Evolutionary conservation across 805 yeast species (phyloP).

Genomic region (Cyberlindnera samutprakarnensis): DNA sequence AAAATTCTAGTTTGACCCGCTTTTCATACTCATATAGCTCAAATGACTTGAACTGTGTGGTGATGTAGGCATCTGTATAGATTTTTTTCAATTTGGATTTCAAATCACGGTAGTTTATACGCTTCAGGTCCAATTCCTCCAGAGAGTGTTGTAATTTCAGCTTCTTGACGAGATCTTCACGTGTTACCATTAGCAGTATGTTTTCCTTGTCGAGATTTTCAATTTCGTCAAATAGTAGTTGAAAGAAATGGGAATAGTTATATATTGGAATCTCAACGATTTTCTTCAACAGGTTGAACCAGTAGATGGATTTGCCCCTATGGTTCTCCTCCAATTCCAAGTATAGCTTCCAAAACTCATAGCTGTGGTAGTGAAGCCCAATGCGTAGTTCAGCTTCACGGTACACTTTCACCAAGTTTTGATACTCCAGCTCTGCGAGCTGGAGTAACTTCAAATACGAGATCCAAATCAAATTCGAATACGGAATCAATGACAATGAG

Average conservation of each 20-base stretch:
- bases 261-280: conserved; percentile 50
- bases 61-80: conserved; percentile 45
- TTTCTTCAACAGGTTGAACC: conserved; percentile 34
- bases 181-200: conserved; percentile 8
- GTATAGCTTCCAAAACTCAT: conserved; percentile 45
- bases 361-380: conserved; percentile 45
- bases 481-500: conserved; percentile 33
- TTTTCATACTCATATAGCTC: conserved; percentile 45
- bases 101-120: conserved; percentile 21
- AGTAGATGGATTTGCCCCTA: conserved; percentile 19
- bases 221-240: conserved; percentile 28
- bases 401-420: conserved; percentile 29
- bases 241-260: conserved; percentile 42
- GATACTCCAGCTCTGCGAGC: conserved; percentile 20
- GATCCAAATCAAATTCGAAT: conserved; percentile 45
- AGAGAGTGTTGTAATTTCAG: conserved; percentile 13
- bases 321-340: conserved; percentile 35
- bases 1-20: conserved; percentile 30
- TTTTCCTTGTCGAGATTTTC: conserved; percentile 11
- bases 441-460: conserved; percentile 36
- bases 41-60: conserved; percentile 45
- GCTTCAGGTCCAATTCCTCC: conserved; percentile 2
- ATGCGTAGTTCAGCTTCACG: conserved; percentile 40
- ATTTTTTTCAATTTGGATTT: conserved; percentile 35
- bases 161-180: conserved; percentile 16